phyloP scores from a whole-genome alignment of 495 filamentous ascomycete genomes.

The Daldinia childiae region DNA sequence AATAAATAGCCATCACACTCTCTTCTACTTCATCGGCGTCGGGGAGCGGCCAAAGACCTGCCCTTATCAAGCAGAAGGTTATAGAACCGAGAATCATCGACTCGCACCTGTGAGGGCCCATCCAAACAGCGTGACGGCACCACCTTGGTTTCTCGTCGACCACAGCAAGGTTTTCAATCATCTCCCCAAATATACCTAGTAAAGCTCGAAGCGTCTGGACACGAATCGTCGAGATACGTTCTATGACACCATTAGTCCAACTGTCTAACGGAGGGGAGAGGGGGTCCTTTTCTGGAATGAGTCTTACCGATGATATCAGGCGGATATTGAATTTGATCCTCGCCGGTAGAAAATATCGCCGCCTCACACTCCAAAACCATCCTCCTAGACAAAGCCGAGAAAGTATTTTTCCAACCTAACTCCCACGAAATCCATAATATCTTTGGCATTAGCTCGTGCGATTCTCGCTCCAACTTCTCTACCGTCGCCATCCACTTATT shows the following conservation, averaged over 20 bases:
- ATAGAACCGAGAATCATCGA: slow-evolving; percentile 34
- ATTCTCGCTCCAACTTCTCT: not conserved
- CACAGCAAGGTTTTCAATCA: slow-evolving; percentile 17
- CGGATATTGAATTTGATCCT: not conserved
- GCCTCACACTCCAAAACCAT: not conserved
- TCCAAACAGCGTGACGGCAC: slow-evolving; percentile 15
- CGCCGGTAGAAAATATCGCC: not conserved
- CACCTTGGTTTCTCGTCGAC: slow-evolving; percentile 27
- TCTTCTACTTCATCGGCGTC: slow-evolving; percentile 19
- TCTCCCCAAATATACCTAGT: slow-evolving; percentile 14
- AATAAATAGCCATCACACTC: not conserved
- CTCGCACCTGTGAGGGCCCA: slow-evolving; percentile 27
- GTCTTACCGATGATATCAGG: not conserved
- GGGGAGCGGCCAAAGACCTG: slow-evolving; percentile 25
- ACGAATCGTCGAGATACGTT: slow-evolving; percentile 1
- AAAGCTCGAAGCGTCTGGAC: slow-evolving; percentile 19
- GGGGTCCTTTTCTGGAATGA: not conserved
- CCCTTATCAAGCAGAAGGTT: slow-evolving; percentile 24
- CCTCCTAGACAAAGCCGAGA: not conserved
- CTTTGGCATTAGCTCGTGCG: not conserved
- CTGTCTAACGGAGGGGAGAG: not conserved
- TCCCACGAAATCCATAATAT: slow-evolving; percentile 1
- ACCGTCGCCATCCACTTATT: not conserved
- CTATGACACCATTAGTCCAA: not conserved
- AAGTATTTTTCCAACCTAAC: not conserved